Base-by-base conservation (phyloP, 2,329 filamentous ascomycete genomes). In the Orbilia javanica region DNA sequence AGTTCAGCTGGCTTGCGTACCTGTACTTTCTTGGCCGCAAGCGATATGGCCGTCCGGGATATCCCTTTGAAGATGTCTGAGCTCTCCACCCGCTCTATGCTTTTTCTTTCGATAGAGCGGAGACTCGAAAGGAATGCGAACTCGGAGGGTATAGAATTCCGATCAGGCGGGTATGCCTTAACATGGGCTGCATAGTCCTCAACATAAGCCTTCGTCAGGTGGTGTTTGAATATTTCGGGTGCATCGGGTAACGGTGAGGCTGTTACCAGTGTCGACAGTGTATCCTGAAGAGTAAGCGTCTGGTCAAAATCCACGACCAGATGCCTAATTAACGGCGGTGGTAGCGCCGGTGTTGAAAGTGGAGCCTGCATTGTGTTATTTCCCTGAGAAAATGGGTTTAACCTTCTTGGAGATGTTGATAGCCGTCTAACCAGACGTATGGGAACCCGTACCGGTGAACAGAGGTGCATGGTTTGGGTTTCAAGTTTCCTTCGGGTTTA, bases 51-150 rank as follows among this genome's bases (percentile, higher is more conserved):
- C 2, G 20, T 8, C 3, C 6, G 42, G 7, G 31, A 46, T 57
- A 76, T 69, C 13, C 71, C 71, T 64, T 62, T 69, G 64, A 76
- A 76, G 25, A 76, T 52, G n/a, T 53, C 34, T 22, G 71, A 76
- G 10, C 5, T n/a, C 18, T 76, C 71, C 3, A 76, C 46, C n/a
- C 71, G 42, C n/a, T 68, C 44, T 11, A 76, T 64, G 57, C 71
- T 76, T 31, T 52, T 57, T 29, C 53, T 46, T 31, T 76, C 71
- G 27, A 76, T 52, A 3, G 44, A 5, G 27, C 64, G 57, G 29
- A 76, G 64, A 25, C 71, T 69, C 8, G 42, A 44, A 3, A 69
- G 71, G 25, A 69, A 76, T 44, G 29, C 34, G 8, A 69, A 36
- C 27, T 76, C 71, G 4, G 44, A 63, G 18, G 22, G 36, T 11